Conservation (phyloP, 768 basidiomycete genomes). For the Phaffia australis region DNA sequence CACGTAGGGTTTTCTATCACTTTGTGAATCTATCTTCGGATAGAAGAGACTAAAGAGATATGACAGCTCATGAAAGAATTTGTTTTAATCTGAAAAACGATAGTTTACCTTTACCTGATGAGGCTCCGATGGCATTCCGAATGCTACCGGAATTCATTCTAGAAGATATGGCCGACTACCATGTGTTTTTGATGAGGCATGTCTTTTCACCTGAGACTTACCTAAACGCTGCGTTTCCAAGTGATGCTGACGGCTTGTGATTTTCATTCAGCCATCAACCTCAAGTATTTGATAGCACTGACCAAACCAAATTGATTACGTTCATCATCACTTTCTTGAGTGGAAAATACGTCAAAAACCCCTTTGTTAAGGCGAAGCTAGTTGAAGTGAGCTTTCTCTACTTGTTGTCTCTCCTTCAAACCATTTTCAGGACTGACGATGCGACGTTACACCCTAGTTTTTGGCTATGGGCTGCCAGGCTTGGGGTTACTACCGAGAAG, state of each 20-base stretch:
- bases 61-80: not conserved
- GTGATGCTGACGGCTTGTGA: not conserved
- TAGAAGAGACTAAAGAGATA: too few species aligned
- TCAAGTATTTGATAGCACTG: conserved; percentile 68
- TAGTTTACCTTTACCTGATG: conserved; percentile 73
- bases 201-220: conserved; percentile 29
- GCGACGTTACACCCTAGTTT: conserved; percentile 27
- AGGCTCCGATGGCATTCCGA: conserved; percentile 73
- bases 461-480: conserved; percentile 35
- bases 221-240: not conserved
- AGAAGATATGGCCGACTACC: conserved; percentile 85
- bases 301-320: conserved; percentile 73
- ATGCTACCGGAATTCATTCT: conserved; percentile 86
- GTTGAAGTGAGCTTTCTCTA: conserved; percentile 55
- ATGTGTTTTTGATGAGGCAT: conserved; percentile 71
- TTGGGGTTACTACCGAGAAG: conserved; percentile 35
- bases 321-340: conserved; percentile 88
- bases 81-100: not conserved
- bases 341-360: conserved; percentile 98
- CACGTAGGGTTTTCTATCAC: conserved; percentile 46
- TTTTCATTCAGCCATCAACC: conserved; percentile 42
- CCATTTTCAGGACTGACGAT: not conserved
- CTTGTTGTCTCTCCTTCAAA: conserved; percentile 1
- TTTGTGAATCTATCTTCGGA: too few species aligned
- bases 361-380: conserved; percentile 90